phyloP scores from a whole-genome alignment of 2,329 filamentous ascomycete species.

The Endothia cerciana region DNA sequence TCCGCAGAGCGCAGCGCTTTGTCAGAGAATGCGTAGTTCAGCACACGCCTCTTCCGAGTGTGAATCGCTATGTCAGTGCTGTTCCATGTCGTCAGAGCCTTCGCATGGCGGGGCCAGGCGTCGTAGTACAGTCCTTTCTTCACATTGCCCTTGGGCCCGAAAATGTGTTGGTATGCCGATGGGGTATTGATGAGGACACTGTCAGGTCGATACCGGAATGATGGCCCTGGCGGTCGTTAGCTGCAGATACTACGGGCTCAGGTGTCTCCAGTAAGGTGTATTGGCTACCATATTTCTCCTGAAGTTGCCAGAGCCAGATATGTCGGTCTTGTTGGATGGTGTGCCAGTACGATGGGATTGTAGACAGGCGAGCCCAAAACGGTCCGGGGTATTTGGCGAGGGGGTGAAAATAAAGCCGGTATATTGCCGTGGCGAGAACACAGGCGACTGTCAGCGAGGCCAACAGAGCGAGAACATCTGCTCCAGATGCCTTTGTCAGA shows the following conservation, averaged over 20 bases:
- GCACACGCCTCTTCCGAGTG: slow-evolving; percentile 47
- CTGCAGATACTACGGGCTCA: not conserved
- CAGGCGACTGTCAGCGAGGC: slow-evolving; percentile 9
- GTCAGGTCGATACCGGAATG: slow-evolving; percentile 23
- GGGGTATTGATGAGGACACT: slow-evolving; percentile 34
- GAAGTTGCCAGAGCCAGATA: slow-evolving; percentile 21
- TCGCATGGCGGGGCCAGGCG: slow-evolving; percentile 21
- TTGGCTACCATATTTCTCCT: slow-evolving; percentile 21
- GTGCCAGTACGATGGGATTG: slow-evolving; percentile 22
- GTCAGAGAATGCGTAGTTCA: slow-evolving; percentile 49
- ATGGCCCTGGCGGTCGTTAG: slow-evolving; percentile 8
- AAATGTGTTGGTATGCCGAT: slow-evolving; percentile 25
- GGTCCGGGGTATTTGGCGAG: slow-evolving; percentile 24
- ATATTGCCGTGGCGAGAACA: slow-evolving; percentile 20
- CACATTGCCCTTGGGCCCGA: slow-evolving; percentile 27
- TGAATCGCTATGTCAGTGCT: slow-evolving; percentile 47
- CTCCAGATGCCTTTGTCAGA: not conserved
- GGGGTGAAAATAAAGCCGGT: slow-evolving; percentile 23
- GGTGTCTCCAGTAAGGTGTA: too few species aligned
- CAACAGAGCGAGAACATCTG: slow-evolving; percentile 11
- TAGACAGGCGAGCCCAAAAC: slow-evolving; percentile 24
- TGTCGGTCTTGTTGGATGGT: slow-evolving; percentile 23
- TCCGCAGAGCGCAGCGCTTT: slow-evolving; percentile 48
- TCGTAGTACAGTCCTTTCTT: slow-evolving; percentile 28
- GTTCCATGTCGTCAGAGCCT: slow-evolving; percentile 45